Base-by-base conservation (phyloP, 495 filamentous ascomycete genomes). In the Penicillium goetzii region DNA sequence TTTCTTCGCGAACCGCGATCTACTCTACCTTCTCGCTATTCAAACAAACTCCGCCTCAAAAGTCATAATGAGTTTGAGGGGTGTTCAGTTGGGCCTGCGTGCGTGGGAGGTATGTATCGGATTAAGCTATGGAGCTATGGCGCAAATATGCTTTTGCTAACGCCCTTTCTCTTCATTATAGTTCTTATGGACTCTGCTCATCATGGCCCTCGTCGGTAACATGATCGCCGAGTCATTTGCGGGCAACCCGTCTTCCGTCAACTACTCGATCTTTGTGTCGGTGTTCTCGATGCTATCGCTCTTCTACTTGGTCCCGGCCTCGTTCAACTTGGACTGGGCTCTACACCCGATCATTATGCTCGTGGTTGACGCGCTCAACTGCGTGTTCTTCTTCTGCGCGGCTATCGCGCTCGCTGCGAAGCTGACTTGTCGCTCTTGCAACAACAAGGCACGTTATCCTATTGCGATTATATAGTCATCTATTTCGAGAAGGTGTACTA, bases 241-340 rank as follows among this genome's bases (percentile, higher is more conserved):
- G 51, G 85, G 85, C 43, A 88, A 89, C 77, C 84, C 85, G 0
- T 65, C 72, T 19, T 70, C 72, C 3, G 65, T 81, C 62, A 90
- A 91, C 80, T 92, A 87, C 76, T 71, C 78, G 69, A 88, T 90
- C 75, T 90, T 88, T 72, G 78, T 81, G 26, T 66, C 83, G 25
- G 86, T 85, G n/a, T 90, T 90, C 73, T 84, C 80, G 11, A 85
- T 89, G 83, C 68, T 90, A 50, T 80, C 85, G 15, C 79, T 91
- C 15, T 65, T 91, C 69, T 89, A 86, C 70, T 78, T 89, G 28
- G 65, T 89, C 19, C 82, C 81, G 10, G 85, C 83, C 3, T 77
- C 84, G 1, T 75, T 83, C 59, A 80, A 80, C 55, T 71, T 79
- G 0, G 70, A 72, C 65, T 79, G 84, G 65, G 76, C 81, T 23